Evolutionary conservation across 371 early-diverging fungal genomes (phyloP).

Genomic region (Mortierella polycephala): DNA sequence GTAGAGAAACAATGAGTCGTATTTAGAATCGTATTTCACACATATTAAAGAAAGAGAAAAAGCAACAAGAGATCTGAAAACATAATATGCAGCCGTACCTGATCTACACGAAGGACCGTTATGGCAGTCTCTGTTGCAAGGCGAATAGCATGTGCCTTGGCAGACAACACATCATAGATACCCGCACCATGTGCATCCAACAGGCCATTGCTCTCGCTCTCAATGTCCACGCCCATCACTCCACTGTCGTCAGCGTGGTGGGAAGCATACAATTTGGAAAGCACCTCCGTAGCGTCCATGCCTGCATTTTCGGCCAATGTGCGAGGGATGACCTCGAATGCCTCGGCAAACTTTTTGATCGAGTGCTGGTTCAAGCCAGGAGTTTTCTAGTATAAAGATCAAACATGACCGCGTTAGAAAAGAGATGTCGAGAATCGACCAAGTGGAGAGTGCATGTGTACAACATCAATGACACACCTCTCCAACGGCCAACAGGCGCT

Average conservation of each 20-base stretch:
- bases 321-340: constrained; percentile 95
- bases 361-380: constrained; percentile 96
- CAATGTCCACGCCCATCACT: constrained; percentile 55
- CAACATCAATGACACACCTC: constrained; percentile 46
- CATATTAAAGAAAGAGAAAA: constrained; percentile 7
- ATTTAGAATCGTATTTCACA: background rate
- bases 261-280: constrained; percentile 94
- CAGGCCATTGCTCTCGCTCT: constrained; percentile 78
- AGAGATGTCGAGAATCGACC: background rate
- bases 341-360: constrained; percentile 96
- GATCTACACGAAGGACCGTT: constrained; percentile 95
- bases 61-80: constrained; percentile 2
- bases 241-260: constrained; percentile 81
- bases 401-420: background rate
- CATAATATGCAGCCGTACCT: constrained; percentile 59
- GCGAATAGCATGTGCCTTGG: constrained; percentile 90
- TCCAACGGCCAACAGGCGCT: constrained; percentile 75
- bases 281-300: constrained; percentile 92
- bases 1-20: background rate
- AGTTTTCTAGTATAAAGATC: constrained; percentile 69
- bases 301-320: constrained; percentile 98
- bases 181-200: constrained; percentile 82
- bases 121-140: constrained; percentile 94
- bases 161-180: constrained; percentile 83
- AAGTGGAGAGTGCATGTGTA: background rate